These are phyloP conservation scores for Boletus eberwhitei DNA, from an alignment of 768 basidiomycete genomes.

Conservation along the genomic window DNA sequence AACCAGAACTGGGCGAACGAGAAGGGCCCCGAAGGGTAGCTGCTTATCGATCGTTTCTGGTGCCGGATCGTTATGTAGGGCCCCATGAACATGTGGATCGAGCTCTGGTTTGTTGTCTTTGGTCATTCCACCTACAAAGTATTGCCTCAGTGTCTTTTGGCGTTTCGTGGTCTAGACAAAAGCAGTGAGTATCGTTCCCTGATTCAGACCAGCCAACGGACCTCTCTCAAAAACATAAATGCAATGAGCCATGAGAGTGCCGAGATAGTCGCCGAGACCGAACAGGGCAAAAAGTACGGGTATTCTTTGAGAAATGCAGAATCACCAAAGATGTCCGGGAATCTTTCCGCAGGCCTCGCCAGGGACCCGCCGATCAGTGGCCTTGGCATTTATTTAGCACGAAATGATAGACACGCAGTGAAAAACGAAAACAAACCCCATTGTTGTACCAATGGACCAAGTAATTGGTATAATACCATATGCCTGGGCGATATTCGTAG, in stretches of 20 bases:
- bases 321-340: conserved; percentile 56
- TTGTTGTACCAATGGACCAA: conserved; percentile 41
- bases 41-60: conserved; percentile 19
- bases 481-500: conserved; percentile 34
- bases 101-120: background rate
- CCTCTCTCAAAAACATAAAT: conserved; percentile 55
- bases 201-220: conserved; percentile 7
- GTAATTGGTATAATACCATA: conserved; percentile 58
- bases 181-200: background rate
- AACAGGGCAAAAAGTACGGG: conserved; percentile 74
- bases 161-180: conserved; percentile 15
- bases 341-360: conserved; percentile 62
- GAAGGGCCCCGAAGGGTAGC: conserved; percentile 46
- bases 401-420: background rate
- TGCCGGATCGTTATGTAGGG: background rate
- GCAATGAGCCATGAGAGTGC: conserved; percentile 48
- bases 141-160: conserved; percentile 13
- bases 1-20: conserved; percentile 50
- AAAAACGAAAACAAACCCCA: conserved; percentile 36
- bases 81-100: background rate
- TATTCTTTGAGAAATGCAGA: conserved; percentile 56
- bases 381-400: conserved; percentile 33
- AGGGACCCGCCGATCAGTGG: conserved; percentile 67
- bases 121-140: conserved; percentile 9
- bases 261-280: conserved; percentile 56